Evolutionary conservation across 305 asterid species (phyloP).

Genomic region (Ajuga reptans): DNA sequence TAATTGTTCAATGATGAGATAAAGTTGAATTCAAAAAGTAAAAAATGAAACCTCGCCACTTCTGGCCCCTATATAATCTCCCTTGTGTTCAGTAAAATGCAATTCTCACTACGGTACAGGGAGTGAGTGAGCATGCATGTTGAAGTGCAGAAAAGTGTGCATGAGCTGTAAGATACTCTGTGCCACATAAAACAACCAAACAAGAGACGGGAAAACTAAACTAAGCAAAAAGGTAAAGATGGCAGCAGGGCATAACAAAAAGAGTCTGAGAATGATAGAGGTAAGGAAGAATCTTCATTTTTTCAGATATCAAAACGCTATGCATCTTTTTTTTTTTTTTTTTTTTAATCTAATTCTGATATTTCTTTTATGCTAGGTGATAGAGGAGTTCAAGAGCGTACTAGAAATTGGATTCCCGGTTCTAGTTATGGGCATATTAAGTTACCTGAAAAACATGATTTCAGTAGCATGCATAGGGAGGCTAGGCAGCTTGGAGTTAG

Average conservation of each 20-base stretch:
- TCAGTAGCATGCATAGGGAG: slow-evolving; percentile 78
- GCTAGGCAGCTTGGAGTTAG: slow-evolving; percentile 76
- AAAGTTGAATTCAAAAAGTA: not conserved
- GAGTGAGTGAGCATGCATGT: slow-evolving; percentile 34
- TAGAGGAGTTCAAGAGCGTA: slow-evolving; percentile 63
- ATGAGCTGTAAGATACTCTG: slow-evolving; percentile 24
- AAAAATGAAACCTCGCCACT: slow-evolving; percentile 32
- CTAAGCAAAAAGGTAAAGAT: slow-evolving; percentile 31
- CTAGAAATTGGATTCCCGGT: slow-evolving; percentile 55
- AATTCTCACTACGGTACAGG: slow-evolving; percentile 22
- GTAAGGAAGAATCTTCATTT: slow-evolving; percentile 39
- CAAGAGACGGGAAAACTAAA: slow-evolving; percentile 27
- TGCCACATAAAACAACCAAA: slow-evolving; percentile 28
- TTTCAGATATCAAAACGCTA: slow-evolving; percentile 12
- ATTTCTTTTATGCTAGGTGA: slow-evolving; percentile 38
- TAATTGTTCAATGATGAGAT: slow-evolving; percentile 19
- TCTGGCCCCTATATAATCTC: slow-evolving; percentile 44
- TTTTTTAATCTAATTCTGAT: slow-evolving; percentile 9
- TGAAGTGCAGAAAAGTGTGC: slow-evolving; percentile 20
- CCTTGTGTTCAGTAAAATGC: slow-evolving; percentile 20
- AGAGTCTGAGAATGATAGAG: slow-evolving; percentile 46
- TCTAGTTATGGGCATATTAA: slow-evolving; percentile 62
- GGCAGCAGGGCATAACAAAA: slow-evolving; percentile 44
- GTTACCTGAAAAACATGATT: slow-evolving; percentile 78
- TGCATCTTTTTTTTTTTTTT: not conserved